These are phyloP conservation scores for Drechslerella coelobrocha DNA, from an alignment of 2,329 filamentous ascomycete genomes.

Conservation along the genomic window DNA sequence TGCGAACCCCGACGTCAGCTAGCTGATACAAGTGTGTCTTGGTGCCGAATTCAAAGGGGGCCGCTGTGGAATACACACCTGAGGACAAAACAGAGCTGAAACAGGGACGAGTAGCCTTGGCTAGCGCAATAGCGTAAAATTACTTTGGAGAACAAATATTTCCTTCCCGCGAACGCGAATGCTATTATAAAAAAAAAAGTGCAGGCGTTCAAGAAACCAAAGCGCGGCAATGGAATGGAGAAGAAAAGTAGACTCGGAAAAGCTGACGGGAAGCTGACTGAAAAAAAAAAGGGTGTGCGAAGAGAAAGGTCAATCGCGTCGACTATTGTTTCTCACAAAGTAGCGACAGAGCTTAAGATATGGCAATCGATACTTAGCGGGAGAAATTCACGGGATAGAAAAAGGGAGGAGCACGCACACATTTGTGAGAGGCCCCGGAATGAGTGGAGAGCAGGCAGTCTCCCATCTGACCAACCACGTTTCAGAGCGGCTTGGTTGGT, in stretches of 20 bases:
- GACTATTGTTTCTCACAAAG: background rate
- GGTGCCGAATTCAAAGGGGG: no score
- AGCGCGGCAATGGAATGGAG: conserved; percentile 37
- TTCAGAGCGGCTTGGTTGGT: conserved; percentile 49
- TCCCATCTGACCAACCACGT: conserved; percentile 48
- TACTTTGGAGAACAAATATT: background rate
- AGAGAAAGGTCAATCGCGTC: conserved; percentile 12
- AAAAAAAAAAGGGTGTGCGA: conserved; percentile 24
- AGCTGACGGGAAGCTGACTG: background rate
- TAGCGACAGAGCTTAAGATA: conserved; percentile 5
- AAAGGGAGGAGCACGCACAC: conserved; percentile 30
- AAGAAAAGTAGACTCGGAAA: background rate
- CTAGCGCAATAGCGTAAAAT: background rate
- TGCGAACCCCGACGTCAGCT: no score
- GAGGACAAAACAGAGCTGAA: background rate
- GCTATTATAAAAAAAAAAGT: background rate
- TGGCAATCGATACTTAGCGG: conserved; percentile 11
- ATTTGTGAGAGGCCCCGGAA: conserved; percentile 26
- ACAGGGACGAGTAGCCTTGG: background rate
- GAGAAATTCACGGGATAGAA: conserved; percentile 17
- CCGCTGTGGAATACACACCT: background rate
- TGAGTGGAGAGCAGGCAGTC: conserved; percentile 39
- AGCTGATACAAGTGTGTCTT: no score
- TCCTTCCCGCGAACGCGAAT: conserved; percentile 1
- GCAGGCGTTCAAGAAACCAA: conserved; percentile 21